Evolutionary conservation across 805 yeast genomes (phyloP).

Genomic region (Yamadazyma tumulicola): DNA sequence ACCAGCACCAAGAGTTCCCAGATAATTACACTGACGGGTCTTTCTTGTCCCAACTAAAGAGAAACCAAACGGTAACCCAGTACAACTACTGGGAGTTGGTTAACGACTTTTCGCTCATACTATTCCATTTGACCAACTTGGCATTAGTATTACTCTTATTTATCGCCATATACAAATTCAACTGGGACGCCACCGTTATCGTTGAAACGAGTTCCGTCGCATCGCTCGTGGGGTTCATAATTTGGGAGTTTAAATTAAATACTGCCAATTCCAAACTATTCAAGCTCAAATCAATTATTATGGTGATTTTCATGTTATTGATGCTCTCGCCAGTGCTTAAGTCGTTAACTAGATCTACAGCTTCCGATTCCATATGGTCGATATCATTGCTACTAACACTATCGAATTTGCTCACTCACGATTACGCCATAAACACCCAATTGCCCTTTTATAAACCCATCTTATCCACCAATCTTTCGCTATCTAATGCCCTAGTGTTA

Average conservation of each 20-base stretch:
- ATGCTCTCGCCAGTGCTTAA: constrained; percentile 87
- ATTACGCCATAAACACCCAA: constrained; percentile 55
- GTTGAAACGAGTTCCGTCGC: constrained; percentile 23
- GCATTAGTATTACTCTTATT: constrained; percentile 68
- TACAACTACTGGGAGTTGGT: constrained; percentile 63
- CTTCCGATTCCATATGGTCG: constrained; percentile 95
- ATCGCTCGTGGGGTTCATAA: constrained; percentile 31
- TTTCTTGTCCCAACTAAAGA: constrained; percentile 73
- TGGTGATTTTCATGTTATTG: constrained; percentile 67
- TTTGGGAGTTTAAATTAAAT: constrained; percentile 17
- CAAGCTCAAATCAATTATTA: constrained; percentile 55
- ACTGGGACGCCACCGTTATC: constrained; percentile 50
- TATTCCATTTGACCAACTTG: constrained; percentile 62
- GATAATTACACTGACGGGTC: constrained; percentile 86
- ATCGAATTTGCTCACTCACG: constrained; percentile 63
- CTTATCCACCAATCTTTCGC: constrained; percentile 74
- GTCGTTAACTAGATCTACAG: constrained; percentile 81
- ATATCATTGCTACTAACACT: constrained; percentile 75
- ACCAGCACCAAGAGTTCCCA: constrained; percentile 81
- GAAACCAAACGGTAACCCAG: constrained; percentile 70
- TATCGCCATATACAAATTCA: constrained; percentile 48
- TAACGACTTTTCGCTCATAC: constrained; percentile 67
- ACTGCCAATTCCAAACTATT: constrained; percentile 5
- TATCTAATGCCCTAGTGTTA: constrained; percentile 82
- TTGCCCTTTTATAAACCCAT: constrained; percentile 41